phyloP scores from a whole-genome alignment of 225 moss, liverwort and hornwort species.

The Thuidium tamariscinum region DNA sequence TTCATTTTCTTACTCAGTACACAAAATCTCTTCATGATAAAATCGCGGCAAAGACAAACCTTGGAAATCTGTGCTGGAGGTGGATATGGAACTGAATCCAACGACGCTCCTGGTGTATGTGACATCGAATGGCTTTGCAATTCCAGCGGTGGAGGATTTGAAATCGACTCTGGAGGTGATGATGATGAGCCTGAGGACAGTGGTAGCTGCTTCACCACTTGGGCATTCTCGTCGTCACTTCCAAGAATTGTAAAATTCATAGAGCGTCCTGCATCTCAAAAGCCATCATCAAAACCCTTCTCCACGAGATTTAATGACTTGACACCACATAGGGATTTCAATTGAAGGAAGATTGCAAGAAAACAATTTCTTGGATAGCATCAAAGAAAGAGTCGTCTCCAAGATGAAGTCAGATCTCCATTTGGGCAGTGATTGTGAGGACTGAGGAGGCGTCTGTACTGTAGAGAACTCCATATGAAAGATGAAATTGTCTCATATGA shows the following conservation, averaged over 20 bases:
- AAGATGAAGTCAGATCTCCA: not conserved
- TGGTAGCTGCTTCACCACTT: not conserved
- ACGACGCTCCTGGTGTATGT: not conserved
- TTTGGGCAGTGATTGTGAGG: not conserved
- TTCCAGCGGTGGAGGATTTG: not conserved
- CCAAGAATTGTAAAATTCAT: not conserved
- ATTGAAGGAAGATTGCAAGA: too few relatives aligned
- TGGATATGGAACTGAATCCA: constrained; percentile 9
- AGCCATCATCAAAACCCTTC: not conserved
- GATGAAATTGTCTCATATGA: not conserved
- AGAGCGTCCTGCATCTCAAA: not conserved
- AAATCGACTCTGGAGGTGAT: not conserved
- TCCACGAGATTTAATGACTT: not conserved
- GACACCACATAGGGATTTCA: not conserved
- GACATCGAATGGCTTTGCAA: not conserved
- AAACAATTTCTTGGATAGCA: not conserved
- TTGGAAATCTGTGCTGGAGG: not conserved
- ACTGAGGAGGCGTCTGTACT: not conserved
- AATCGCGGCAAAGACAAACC: not conserved
- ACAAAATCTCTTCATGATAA: not conserved
- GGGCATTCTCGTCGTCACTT: not conserved
- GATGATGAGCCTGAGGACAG: not conserved
- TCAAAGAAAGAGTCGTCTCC: not conserved
- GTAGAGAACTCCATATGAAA: not conserved
- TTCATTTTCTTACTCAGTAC: not conserved